Base-by-base conservation (phyloP, 73 alveolate species). In the Tetrahymena borealis region DNA sequence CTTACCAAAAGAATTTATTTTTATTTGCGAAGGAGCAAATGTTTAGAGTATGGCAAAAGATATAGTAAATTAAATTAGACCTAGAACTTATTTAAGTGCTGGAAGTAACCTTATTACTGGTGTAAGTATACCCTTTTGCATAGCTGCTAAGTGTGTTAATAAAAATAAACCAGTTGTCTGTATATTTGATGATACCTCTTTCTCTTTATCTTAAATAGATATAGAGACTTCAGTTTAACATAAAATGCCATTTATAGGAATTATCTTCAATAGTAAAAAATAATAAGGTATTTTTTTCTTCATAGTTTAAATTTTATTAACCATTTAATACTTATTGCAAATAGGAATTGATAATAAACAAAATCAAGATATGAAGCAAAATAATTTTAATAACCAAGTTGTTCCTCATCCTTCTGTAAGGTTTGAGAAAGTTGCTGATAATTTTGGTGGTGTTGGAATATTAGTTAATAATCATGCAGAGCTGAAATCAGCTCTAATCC, bases 51-150 rank as follows among this genome's bases (percentile, higher is more conserved):
- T 97, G 13, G 99, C 98, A n/a, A 93, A 99, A 92, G 94, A 98
- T 2, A 95, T 97, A 39, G 90, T 97, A 7, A 90, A 90, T 35
- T 92, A 93, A 77, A 91, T 95, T 42, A 13, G 78, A 9, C 98
- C 98, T 16, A 92, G 96, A 78, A 78, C 90, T 11, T 92, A 98
- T 38, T 96, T 97, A 42, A 98, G 97, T 92, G 97, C 98, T 39
- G 99, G 98, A 32, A 94, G 97, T 43, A 97, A 91, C 78, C 98
- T 98, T 6, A 97, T 98, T n/a, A 97, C 96, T 98, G 99, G 99
- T 18, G 95, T 97, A 36, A 97, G 98, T 32, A 77, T 97, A n/a
- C 96, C 97, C 11, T 94, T 93, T 78, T 96, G 97, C 28, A 97
- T 97, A 31, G 98, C 98, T 28, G 98, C 99, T 0, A 91, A 95